Percentiles rank a stretch among this genome's conserved stretches.
Evolutionary conservation across 257 asterid genomes (phyloP).

Genomic region (Jacaranda copaia): DNA sequence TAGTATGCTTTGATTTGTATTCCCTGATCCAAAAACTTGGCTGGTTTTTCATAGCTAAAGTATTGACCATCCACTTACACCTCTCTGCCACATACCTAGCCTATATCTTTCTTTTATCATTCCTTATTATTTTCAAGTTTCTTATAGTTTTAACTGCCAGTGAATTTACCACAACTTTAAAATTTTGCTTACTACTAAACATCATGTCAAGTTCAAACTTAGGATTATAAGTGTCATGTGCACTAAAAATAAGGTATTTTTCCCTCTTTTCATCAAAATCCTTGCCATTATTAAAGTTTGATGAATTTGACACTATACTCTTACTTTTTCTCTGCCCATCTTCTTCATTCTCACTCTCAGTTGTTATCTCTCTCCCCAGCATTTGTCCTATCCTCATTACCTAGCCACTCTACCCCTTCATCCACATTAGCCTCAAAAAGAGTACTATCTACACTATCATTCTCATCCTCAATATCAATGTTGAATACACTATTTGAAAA

Average conservation of each 20-base stretch:
- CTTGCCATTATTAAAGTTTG: neutral
- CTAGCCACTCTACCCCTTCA: neutral
- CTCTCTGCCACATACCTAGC: neutral
- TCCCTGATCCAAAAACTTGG: neutral
- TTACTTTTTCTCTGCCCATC: neutral
- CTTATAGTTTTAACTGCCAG: neutral
- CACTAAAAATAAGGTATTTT: neutral
- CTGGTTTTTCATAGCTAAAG: neutral
- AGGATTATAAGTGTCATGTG: neutral
- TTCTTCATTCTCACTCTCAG: neutral
- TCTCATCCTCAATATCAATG: neutral
- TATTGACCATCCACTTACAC: neutral
- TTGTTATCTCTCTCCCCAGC: too few relatives aligned
- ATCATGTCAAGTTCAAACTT: neutral
- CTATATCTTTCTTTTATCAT: neutral
- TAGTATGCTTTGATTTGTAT: neutral
- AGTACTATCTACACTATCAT: neutral
- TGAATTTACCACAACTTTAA: neutral
- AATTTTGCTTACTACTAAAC: neutral
- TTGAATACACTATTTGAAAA: too few relatives aligned
- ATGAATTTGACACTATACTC: neutral
- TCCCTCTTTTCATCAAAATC: neutral
- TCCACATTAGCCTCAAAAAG: neutral
- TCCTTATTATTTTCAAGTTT: neutral
- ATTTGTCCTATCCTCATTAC: neutral